Conservation (phyloP, 768 basidiomycete genomes). For the Lactarius tabidus region DNA sequence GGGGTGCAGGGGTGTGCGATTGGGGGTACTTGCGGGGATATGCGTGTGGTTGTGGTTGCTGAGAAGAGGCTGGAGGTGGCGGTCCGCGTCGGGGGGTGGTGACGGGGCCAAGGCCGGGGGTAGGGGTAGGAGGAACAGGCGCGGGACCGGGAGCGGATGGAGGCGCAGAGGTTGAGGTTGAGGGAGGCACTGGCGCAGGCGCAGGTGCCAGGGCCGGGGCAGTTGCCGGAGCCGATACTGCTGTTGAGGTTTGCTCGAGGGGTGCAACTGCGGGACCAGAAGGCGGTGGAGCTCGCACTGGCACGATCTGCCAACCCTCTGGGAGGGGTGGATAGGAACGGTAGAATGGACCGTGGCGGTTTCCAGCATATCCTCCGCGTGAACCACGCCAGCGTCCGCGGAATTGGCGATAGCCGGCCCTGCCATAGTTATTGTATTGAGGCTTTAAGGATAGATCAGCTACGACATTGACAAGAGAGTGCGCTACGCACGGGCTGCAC, state of each 20-base stretch:
- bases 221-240: not conserved
- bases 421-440: not conserved
- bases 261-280: not conserved
- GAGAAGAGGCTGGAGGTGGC: not conserved
- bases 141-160: not conserved
- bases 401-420: conserved; percentile 3
- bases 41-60: not conserved
- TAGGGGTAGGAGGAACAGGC: not conserved
- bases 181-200: no score
- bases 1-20: not conserved
- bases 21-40: not conserved
- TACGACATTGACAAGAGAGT: not conserved
- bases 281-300: not conserved
- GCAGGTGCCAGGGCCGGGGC: not conserved
- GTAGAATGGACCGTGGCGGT: not conserved
- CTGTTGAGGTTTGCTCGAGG: not conserved
- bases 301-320: not conserved
- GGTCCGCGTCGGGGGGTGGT: not conserved
- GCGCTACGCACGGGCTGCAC: conserved; percentile 11
- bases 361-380: conserved; percentile 13
- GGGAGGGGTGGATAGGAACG: not conserved
- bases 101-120: not conserved
- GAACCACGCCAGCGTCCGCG: conserved; percentile 6
- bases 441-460: not conserved
- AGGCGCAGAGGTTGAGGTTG: not conserved